These are phyloP conservation scores for Fusarium sterilihyphosum DNA, from an alignment of 2,329 filamentous ascomycete species.

Conservation along the genomic window DNA sequence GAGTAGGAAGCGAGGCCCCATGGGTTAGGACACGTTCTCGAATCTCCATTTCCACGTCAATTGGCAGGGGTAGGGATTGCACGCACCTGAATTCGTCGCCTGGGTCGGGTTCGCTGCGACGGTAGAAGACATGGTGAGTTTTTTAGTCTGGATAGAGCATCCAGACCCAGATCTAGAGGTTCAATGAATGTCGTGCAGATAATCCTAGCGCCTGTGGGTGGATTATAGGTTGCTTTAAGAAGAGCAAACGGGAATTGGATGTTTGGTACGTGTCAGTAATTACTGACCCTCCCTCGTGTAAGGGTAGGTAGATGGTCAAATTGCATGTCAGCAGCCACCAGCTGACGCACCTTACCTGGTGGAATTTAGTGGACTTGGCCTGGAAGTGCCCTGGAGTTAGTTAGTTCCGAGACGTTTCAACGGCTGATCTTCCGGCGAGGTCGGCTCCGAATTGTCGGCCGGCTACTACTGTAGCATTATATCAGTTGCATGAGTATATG, in stretches of 20 bases:
- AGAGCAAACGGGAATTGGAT: constrained; percentile 20
- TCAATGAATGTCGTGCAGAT: constrained; percentile 33
- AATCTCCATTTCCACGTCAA: constrained; percentile 35
- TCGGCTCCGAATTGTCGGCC: constrained; percentile 24
- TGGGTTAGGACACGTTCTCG: constrained; percentile 47
- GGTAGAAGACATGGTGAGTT: constrained; percentile 53
- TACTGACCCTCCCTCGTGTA: constrained; percentile 26
- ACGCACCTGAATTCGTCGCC: constrained; percentile 50
- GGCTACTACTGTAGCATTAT: constrained; percentile 7
- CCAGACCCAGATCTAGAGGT: constrained; percentile 11
- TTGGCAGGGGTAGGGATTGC: constrained; percentile 38
- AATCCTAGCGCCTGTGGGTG: constrained; percentile 14
- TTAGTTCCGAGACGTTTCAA: constrained; percentile 26
- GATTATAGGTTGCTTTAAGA: constrained; percentile 23
- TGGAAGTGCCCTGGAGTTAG: constrained; percentile 26
- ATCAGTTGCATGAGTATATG: background rate
- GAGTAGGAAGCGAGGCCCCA: constrained; percentile 34
- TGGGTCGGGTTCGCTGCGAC: constrained; percentile 49
- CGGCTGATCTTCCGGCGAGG: constrained; percentile 11
- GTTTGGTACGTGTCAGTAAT: constrained; percentile 12
- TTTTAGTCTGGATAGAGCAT: constrained; percentile 36
- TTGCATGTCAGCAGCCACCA: constrained; percentile 36
- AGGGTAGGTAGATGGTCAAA: constrained; percentile 12
- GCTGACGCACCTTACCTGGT: constrained; percentile 4
- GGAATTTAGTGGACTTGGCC: constrained; percentile 41